Conservation (phyloP, 116 monocot genomes). For the Posidonia oceanica region DNA sequence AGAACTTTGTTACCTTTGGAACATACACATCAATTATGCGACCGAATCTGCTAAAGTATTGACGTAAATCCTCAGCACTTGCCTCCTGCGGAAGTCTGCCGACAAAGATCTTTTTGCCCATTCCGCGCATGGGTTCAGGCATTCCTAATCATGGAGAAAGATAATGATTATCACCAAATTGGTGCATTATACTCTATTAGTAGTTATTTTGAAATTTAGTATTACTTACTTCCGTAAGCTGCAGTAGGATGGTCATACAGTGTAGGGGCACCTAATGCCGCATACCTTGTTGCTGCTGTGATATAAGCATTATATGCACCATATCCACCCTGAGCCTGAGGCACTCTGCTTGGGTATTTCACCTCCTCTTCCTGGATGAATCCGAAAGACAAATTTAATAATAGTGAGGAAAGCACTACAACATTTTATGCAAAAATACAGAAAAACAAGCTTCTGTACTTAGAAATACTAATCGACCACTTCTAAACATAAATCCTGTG, state of each 20-base stretch:
- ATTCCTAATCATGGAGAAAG: conserved; percentile 24
- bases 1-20: conserved; percentile 65
- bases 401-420: background rate
- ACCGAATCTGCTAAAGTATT: conserved; percentile 92
- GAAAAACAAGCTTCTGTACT: background rate
- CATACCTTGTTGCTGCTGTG: conserved; percentile 89
- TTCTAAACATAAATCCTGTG: too few species aligned
- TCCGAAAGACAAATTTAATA: conserved; percentile 1
- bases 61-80: conserved; percentile 66
- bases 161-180: background rate
- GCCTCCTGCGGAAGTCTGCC: conserved; percentile 95
- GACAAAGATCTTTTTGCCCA: conserved; percentile 92
- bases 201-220: background rate
- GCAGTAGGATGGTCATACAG: conserved; percentile 74
- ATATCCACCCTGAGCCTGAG: conserved; percentile 78
- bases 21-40: conserved; percentile 90
- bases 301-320: conserved; percentile 99
- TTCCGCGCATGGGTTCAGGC: conserved; percentile 42
- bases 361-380: conserved; percentile 55
- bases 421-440: background rate
- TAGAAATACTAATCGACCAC: background rate
- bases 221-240: conserved; percentile 57
- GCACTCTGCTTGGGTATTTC: conserved; percentile 39
- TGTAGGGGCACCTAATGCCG: conserved; percentile 80
- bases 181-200: background rate